Conservation (phyloP, 805 yeast genomes). For the Sungouiella blattae region DNA sequence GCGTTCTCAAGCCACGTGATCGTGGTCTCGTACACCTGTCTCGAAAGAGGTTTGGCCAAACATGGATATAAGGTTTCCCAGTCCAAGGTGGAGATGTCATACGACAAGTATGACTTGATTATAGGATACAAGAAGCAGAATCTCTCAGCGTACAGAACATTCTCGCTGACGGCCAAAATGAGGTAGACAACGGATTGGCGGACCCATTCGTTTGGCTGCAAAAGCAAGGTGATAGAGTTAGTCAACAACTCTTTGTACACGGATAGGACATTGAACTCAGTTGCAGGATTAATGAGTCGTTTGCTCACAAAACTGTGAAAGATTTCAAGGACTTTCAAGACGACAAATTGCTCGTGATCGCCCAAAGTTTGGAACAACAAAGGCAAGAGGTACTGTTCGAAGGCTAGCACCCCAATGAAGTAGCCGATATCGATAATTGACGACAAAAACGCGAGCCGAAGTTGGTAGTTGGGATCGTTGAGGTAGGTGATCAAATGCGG, state of each 20-base stretch:
- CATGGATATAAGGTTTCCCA: conserved; percentile 67
- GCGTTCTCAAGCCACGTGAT: conserved; percentile 70
- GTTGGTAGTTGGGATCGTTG: conserved; percentile 68
- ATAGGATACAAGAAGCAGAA: conserved; percentile 83
- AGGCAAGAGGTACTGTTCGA: conserved; percentile 88
- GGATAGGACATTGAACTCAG: conserved; percentile 36
- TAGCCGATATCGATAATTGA: conserved; percentile 72
- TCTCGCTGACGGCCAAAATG: conserved; percentile 57
- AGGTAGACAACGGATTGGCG: conserved; percentile 64
- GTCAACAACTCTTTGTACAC: conserved; percentile 34
- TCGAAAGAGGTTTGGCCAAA: conserved; percentile 62
- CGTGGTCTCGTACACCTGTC: conserved; percentile 60
- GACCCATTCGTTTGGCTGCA: conserved; percentile 89
- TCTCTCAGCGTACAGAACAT: conserved; percentile 69
- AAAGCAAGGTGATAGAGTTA: conserved; percentile 48
- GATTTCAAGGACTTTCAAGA: conserved; percentile 57
- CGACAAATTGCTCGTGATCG: conserved; percentile 82
- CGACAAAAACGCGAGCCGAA: conserved; percentile 68
- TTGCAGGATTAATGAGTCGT: conserved; percentile 29
- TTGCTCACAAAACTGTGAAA: conserved; percentile 30
- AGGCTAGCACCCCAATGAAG: conserved; percentile 72
- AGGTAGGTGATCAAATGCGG: conserved; percentile 90
- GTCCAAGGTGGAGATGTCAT: conserved; percentile 67
- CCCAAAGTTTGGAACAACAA: conserved; percentile 75
- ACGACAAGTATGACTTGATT: conserved; percentile 68